phyloP scores from a whole-genome alignment of 805 yeast genomes.

The Pichia nanzhaoensis region DNA sequence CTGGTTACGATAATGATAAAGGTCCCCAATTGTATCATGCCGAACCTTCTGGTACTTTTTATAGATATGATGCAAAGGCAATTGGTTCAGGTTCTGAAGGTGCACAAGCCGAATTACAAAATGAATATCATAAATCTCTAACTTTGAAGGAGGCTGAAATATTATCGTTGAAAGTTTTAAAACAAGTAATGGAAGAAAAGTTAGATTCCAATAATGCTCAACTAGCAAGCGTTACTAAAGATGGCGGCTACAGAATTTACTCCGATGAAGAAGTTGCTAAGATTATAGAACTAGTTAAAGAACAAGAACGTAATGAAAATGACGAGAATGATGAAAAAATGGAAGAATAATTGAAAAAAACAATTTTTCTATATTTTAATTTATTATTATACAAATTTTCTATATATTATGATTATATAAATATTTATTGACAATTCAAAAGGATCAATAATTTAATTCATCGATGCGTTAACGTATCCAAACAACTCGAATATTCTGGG shows the following conservation, averaged over 20 bases:
- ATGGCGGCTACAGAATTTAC: constrained; percentile 80
- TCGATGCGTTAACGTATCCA: constrained; percentile 40
- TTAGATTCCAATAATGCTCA: constrained; percentile 93
- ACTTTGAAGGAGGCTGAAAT: constrained; percentile 91
- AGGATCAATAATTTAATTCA: background rate
- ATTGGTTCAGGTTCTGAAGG: constrained; percentile 99
- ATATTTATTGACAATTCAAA: no score
- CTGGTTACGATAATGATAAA: constrained; percentile 86
- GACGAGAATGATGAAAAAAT: constrained; percentile 27
- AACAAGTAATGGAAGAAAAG: constrained; percentile 99
- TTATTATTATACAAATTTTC: constrained; percentile 3
- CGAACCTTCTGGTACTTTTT: constrained; percentile 98
- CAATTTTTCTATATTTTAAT: background rate
- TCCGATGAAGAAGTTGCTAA: constrained; percentile 75
- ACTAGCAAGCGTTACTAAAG: constrained; percentile 85
- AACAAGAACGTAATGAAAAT: constrained; percentile 37
- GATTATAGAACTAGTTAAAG: constrained; percentile 71
- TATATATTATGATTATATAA: background rate
- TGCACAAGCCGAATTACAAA: constrained; percentile 95
- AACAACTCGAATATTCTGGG: constrained; percentile 83
- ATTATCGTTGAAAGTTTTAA: constrained; percentile 77
- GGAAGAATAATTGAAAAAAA: constrained; percentile 9
- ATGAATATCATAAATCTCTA: constrained; percentile 89
- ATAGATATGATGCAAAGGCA: constrained; percentile 96
- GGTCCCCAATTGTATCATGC: constrained; percentile 97